Conservation (phyloP, 768 basidiomycete species). For the Pleurotus sapidus region DNA sequence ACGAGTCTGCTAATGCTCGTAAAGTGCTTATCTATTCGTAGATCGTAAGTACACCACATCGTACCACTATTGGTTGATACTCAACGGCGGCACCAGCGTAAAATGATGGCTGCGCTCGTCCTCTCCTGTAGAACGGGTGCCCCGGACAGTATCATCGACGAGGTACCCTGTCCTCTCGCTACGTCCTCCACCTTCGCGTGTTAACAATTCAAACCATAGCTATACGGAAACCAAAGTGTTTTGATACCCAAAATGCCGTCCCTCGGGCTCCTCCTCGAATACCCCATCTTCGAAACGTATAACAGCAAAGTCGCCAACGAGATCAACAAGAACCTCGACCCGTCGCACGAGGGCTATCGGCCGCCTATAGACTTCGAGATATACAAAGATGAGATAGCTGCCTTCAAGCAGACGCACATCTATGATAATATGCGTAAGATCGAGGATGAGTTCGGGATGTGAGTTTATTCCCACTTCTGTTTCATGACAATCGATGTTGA, state of each 20-base stretch:
- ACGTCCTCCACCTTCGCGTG: not conserved
- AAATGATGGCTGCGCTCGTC: conserved; percentile 93
- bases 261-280: conserved; percentile 87
- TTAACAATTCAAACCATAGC: conserved; percentile 31
- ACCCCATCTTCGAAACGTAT: conserved; percentile 80
- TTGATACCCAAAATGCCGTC: conserved; percentile 96
- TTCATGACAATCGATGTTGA: not conserved
- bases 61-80: no score
- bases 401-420: conserved; percentile 83
- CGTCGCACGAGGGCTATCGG: conserved; percentile 59
- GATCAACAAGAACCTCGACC: conserved; percentile 49
- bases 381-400: conserved; percentile 65
- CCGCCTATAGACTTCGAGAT: conserved; percentile 70
- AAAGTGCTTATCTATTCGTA: conserved; percentile 16
- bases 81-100: conserved; percentile 56
- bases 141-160: conserved; percentile 70
- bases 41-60: conserved; percentile 48
- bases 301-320: conserved; percentile 48
- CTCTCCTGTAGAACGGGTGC: conserved; percentile 74
- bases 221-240: conserved; percentile 75
- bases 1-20: not conserved
- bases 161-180: conserved; percentile 37
- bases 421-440: conserved; percentile 84
- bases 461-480: conserved; percentile 26
- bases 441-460: conserved; percentile 79